A percentile compares a stretch with the other conserved stretches of the same genome.
These are phyloP conservation scores for Vitis amurensis DNA, from an alignment of 164 flowering plant species.

Conservation along the genomic window DNA sequence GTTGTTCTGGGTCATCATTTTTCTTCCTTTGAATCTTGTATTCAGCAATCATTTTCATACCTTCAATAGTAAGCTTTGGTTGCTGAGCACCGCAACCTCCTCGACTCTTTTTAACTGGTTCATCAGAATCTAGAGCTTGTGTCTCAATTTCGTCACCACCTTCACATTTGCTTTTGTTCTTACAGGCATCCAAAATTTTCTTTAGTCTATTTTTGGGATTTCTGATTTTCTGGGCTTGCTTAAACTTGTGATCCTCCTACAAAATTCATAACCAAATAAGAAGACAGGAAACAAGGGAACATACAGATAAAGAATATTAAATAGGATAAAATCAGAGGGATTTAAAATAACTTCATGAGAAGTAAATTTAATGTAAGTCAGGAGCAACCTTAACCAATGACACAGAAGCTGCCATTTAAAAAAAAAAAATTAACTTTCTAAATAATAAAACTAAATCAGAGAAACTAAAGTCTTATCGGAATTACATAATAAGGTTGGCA, in stretches of 20 bases:
- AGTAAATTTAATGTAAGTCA: no score
- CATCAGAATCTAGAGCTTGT: slow-evolving; percentile 69
- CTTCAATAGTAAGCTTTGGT: slow-evolving; percentile 89
- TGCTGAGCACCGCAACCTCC: slow-evolving; percentile 99
- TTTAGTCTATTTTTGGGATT: slow-evolving; percentile 82
- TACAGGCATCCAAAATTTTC: slow-evolving; percentile 87
- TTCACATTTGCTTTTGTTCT: slow-evolving; percentile 87
- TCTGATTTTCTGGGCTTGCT: slow-evolving; percentile 81
- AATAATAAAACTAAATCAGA: no score
- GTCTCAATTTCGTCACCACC: slow-evolving; percentile 89
- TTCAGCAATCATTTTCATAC: slow-evolving; percentile 99
- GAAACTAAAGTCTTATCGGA: no score
- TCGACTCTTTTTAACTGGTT: slow-evolving; percentile 76
- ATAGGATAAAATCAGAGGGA: no score
- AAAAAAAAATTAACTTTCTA: no score
- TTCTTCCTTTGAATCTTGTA: slow-evolving; percentile 88
- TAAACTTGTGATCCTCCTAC: slow-evolving; percentile 91
- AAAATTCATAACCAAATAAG: slow-evolving; percentile 1
- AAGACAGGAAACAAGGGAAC: no score
- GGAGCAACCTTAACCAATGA: no score
- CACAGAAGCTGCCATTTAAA: no score
- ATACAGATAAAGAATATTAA: no score
- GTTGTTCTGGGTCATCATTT: slow-evolving; percentile 82
- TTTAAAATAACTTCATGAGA: no score
- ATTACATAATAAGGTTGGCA: no score